phyloP scores from a whole-genome alignment of 768 basidiomycete genomes.

The Termitomyces sp. region DNA sequence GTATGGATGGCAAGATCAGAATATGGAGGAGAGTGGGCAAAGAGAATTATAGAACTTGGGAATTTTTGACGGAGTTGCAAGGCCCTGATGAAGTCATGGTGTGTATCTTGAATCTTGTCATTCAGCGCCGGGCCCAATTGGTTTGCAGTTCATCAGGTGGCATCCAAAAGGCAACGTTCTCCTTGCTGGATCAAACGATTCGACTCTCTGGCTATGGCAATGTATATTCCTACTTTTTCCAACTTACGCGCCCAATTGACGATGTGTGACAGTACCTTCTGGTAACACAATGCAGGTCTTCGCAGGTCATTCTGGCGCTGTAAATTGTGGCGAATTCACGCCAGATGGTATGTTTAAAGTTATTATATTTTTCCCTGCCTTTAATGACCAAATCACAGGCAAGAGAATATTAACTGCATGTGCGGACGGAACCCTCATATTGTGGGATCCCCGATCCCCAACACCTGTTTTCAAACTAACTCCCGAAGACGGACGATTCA shows the following conservation, averaged over 20 bases:
- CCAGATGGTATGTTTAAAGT: slow-evolving; percentile 64
- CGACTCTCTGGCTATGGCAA: slow-evolving; percentile 97
- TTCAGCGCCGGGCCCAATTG: not conserved
- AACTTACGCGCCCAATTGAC: not conserved
- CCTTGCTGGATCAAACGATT: slow-evolving; percentile 89
- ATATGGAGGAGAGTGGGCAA: slow-evolving; percentile 86
- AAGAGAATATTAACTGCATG: slow-evolving; percentile 89
- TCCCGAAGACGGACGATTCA: slow-evolving; percentile 67
- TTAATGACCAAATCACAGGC: slow-evolving; percentile 37
- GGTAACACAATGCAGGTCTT: slow-evolving; percentile 97
- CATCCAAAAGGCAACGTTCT: slow-evolving; percentile 91
- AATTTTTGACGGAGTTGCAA: slow-evolving; percentile 89
- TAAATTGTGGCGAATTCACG: slow-evolving; percentile 87
- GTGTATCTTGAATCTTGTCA: slow-evolving; percentile 23
- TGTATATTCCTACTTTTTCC: slow-evolving; percentile 44
- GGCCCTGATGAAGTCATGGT: slow-evolving; percentile 97
- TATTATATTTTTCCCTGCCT: not conserved
- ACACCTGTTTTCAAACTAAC: slow-evolving; percentile 81
- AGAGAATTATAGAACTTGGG: slow-evolving; percentile 79
- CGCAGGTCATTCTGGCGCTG: slow-evolving; percentile 81
- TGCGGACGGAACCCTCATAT: slow-evolving; percentile 74
- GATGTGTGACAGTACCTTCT: slow-evolving; percentile 68
- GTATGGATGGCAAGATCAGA: slow-evolving; percentile 95
- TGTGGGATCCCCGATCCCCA: slow-evolving; percentile 87
- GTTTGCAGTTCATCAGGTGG: slow-evolving; percentile 83